Evolutionary conservation across 495 filamentous ascomycete genomes (phyloP).

Genomic region (Aspergillus funiculosus): DNA sequence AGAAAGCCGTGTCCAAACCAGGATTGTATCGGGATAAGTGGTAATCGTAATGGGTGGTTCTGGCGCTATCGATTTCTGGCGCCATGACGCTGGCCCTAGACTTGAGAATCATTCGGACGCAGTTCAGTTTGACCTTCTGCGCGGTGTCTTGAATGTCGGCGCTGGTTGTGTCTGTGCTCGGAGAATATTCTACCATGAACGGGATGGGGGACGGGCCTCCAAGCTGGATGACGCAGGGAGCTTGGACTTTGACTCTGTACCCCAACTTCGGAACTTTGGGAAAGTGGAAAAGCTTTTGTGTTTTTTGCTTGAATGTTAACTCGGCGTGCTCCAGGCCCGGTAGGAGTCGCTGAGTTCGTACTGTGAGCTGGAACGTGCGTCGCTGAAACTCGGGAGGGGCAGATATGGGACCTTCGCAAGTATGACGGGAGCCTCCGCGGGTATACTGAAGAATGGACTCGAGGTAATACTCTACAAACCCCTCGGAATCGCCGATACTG

Average conservation of each 20-base stretch:
- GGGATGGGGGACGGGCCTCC: constrained; percentile 14
- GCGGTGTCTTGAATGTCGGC: constrained; percentile 9
- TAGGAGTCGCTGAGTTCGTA: constrained; percentile 17
- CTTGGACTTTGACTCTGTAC: constrained; percentile 8
- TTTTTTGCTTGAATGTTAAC: constrained; percentile 19
- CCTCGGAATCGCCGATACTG: constrained; percentile 4
- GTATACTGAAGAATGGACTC: constrained; percentile 14
- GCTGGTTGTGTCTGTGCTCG: constrained; percentile 5
- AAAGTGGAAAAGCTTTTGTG: constrained; percentile 16
- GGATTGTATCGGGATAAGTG: constrained; percentile 1
- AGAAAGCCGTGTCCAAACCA: constrained; percentile 7
- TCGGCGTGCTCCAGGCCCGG: constrained; percentile 19
- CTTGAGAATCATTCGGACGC: constrained; percentile 11
- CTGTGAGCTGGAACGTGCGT: too few species aligned
- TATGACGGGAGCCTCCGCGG: background rate
- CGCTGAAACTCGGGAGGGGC: background rate
- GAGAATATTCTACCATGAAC: constrained; percentile 10
- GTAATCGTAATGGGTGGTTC: background rate
- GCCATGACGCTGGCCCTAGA: constrained; percentile 4
- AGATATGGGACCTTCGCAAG: background rate
- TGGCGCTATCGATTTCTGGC: constrained; percentile 2
- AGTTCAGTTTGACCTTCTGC: constrained; percentile 14
- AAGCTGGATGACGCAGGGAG: constrained; percentile 12
- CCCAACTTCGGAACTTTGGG: constrained; percentile 18
- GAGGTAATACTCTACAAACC: constrained; percentile 21